Conservation (phyloP, 2,329 filamentous ascomycete genomes). For the Chaetothyriales sp. region DNA sequence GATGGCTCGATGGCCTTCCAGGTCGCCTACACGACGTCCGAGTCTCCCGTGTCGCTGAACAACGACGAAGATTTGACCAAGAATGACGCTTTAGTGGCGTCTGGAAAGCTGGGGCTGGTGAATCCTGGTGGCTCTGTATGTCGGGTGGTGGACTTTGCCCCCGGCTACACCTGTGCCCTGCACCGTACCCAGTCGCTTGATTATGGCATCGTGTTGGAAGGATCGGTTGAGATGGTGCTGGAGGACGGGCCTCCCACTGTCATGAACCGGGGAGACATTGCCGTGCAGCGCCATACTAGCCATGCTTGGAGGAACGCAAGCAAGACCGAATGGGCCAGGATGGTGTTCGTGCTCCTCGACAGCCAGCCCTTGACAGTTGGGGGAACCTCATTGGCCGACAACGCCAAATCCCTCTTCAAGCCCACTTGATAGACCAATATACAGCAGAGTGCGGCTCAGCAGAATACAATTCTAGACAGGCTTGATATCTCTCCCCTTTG, state of each 20-base stretch:
- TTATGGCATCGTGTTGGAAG: conserved; percentile 41
- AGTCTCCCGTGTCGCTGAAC: conserved; percentile 24
- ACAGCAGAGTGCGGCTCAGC: too few relatives aligned
- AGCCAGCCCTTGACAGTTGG: conserved; percentile 14
- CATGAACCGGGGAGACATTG: conserved; percentile 39
- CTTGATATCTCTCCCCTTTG: too few relatives aligned
- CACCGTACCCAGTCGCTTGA: conserved; percentile 41
- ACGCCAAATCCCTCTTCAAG: not conserved
- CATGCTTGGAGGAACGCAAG: conserved; percentile 27
- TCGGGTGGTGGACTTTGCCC: conserved; percentile 29
- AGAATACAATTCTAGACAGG: too few relatives aligned
- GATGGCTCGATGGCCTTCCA: conserved; percentile 24
- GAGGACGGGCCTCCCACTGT: conserved; percentile 36
- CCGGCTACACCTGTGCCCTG: conserved; percentile 30
- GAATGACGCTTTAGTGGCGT: conserved; percentile 19
- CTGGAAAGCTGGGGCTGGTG: conserved; percentile 23
- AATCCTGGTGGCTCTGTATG: conserved; percentile 17
- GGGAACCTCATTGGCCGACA: not conserved
- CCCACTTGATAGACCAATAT: not conserved
- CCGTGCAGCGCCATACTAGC: conserved; percentile 36
- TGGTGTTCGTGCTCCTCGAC: conserved; percentile 17
- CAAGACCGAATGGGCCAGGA: conserved; percentile 15
- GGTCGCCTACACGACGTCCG: conserved; percentile 27
- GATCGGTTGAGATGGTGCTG: conserved; percentile 36
- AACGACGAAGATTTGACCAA: conserved; percentile 22